These are phyloP conservation scores for Aureobasidium zeae DNA, from an alignment of 2,329 filamentous ascomycete genomes.

Conservation along the genomic window DNA sequence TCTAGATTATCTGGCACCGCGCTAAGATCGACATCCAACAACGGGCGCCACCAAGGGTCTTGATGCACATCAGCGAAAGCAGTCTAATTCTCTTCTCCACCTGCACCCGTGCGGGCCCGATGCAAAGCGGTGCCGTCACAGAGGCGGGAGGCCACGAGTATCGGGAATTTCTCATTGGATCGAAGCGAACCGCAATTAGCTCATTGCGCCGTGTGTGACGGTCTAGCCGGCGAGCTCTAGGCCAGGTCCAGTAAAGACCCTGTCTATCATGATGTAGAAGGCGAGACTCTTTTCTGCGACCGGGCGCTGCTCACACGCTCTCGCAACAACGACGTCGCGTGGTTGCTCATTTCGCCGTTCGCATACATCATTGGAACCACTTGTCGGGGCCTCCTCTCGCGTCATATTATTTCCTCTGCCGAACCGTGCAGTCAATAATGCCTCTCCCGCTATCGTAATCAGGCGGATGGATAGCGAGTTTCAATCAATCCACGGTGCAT, in stretches of 20 bases:
- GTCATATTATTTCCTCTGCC: background rate
- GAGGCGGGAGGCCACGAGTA: slow-evolving; percentile 8
- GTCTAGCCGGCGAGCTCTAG: slow-evolving; percentile 5
- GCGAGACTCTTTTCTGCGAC: slow-evolving; percentile 1
- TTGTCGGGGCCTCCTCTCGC: too few relatives aligned
- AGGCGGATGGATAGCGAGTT: too few relatives aligned
- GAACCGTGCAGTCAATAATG: too few relatives aligned
- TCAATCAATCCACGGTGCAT: too few relatives aligned
- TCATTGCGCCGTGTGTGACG: slow-evolving; percentile 9
- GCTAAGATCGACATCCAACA: slow-evolving; percentile 13
- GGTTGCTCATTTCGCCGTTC: slow-evolving; percentile 2
- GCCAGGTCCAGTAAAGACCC: slow-evolving; percentile 4
- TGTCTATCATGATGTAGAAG: slow-evolving; percentile 10
- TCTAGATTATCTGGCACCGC: background rate
- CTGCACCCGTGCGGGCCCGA: background rate
- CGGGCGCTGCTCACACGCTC: background rate
- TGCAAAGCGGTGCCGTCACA: background rate
- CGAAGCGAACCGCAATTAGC: background rate
- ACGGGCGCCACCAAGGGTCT: background rate
- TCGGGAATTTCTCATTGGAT: slow-evolving; percentile 10
- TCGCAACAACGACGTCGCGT: slow-evolving; percentile 1
- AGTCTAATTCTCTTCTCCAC: too few relatives aligned
- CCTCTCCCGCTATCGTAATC: too few relatives aligned
- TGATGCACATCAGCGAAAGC: background rate
- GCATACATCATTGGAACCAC: background rate